phyloP scores from a whole-genome alignment of 1,284 basidiomycete genomes.

The Leccinum olivaceoglutinosum region DNA sequence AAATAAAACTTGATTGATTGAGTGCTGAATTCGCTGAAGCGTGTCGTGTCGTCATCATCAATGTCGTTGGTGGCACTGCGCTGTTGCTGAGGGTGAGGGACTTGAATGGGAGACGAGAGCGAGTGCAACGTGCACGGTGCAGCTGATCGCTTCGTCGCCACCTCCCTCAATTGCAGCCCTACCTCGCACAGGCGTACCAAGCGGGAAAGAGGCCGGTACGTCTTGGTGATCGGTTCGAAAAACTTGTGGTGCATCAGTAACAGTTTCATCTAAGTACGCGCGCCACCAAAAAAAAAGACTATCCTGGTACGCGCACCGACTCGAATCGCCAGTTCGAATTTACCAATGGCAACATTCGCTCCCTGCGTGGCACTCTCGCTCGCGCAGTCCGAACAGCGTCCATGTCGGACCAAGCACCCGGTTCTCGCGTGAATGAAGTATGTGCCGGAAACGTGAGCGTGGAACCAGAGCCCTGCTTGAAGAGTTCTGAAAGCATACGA shows the following conservation, averaged over 20 bases:
- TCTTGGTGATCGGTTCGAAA: constrained; percentile 82
- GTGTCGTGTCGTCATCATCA: too few species aligned
- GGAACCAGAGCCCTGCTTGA: neutral
- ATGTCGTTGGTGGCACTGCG: too few species aligned
- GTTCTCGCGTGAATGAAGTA: neutral
- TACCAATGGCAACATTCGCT: too few species aligned
- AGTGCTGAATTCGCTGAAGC: too few species aligned
- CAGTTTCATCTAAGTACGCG: neutral
- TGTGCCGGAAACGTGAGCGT: too few species aligned
- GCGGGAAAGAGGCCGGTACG: constrained; percentile 16
- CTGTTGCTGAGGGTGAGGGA: too few species aligned
- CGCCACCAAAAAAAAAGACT: neutral
- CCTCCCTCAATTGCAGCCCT: too few species aligned
- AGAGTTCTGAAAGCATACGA: neutral
- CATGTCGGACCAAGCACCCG: neutral
- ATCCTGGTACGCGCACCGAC: constrained; percentile 36
- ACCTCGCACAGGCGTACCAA: constrained; percentile 49
- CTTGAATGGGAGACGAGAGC: too few species aligned
- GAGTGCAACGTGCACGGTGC: too few species aligned
- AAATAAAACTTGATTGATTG: too few species aligned
- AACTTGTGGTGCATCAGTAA: constrained; percentile 47
- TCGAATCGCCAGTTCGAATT: constrained; percentile 75
- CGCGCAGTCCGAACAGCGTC: neutral
- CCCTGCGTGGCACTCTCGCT: neutral
- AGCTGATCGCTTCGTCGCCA: too few species aligned